phyloP scores from a whole-genome alignment of 2,329 filamentous ascomycete genomes.

The Microdochium nivale region DNA sequence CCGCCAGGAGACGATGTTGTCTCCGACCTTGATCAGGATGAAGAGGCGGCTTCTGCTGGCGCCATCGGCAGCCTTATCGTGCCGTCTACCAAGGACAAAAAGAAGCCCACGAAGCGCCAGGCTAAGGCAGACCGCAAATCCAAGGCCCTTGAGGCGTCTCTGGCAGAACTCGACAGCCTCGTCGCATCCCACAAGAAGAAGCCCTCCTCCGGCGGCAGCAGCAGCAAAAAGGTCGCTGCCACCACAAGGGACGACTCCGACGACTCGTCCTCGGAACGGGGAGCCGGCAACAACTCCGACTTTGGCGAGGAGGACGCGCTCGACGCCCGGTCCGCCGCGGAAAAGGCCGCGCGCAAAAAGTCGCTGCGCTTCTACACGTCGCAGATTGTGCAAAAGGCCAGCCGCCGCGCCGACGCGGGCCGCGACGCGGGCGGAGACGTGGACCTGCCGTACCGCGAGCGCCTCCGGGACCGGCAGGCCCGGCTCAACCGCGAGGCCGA shows the following conservation, averaged over 20 bases:
- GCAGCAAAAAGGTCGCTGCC: neutral
- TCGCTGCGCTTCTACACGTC: slow-evolving; percentile 95
- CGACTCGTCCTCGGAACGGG: slow-evolving; percentile 24
- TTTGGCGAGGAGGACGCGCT: slow-evolving; percentile 85
- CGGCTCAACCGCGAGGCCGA: slow-evolving; percentile 85
- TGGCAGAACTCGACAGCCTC: slow-evolving; percentile 63
- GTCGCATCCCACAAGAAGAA: slow-evolving; percentile 38
- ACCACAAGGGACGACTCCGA: slow-evolving; percentile 14
- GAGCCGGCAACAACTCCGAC: slow-evolving; percentile 64
- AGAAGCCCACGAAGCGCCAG: slow-evolving; percentile 28
- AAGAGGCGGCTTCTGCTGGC: slow-evolving; percentile 13
- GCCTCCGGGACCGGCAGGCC: slow-evolving; percentile 75
- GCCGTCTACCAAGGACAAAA: slow-evolving; percentile 17
- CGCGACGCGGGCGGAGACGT: slow-evolving; percentile 69
- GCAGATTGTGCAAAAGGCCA: slow-evolving; percentile 90
- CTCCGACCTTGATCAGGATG: slow-evolving; percentile 23
- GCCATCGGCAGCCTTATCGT: neutral
- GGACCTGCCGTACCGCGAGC: slow-evolving; percentile 82
- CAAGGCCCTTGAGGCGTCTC: slow-evolving; percentile 58
- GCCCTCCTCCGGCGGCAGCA: slow-evolving; percentile 33
- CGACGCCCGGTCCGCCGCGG: slow-evolving; percentile 68
- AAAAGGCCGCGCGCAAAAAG: slow-evolving; percentile 87
- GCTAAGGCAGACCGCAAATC: slow-evolving; percentile 22
- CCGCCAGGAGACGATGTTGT: slow-evolving; percentile 15
- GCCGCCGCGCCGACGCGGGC: slow-evolving; percentile 67